A percentile compares a stretch with the other conserved stretches of the same genome.
Conservation (phyloP, 208 protist genomes). For the Sergeia podlipaevii region DNA sequence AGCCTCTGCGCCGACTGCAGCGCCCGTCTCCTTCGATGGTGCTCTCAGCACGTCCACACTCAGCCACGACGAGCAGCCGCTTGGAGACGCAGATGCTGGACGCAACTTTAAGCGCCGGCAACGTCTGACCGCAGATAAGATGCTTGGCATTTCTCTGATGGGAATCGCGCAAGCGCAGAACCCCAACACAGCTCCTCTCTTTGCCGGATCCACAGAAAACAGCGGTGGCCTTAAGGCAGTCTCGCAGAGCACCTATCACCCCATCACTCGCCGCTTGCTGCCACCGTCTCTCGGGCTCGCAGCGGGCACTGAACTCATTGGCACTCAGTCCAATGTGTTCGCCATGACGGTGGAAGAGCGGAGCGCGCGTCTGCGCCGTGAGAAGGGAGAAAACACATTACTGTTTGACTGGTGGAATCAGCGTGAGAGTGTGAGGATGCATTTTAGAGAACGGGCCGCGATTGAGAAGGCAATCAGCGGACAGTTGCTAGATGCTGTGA, state of each 20-base stretch:
- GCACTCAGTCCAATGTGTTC: not conserved
- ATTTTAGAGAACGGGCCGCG: conserved; percentile 13
- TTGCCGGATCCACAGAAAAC: no score
- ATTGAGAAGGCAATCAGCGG: conserved; percentile 27
- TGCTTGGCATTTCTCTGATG: no score
- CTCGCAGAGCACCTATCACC: not conserved
- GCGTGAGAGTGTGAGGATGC: conserved; percentile 33
- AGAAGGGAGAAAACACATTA: not conserved
- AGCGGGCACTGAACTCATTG: not conserved
- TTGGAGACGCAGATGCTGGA: no score
- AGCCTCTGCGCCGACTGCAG: no score
- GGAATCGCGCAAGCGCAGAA: no score
- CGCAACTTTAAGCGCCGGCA: no score
- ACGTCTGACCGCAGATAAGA: no score
- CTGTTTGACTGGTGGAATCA: conserved; percentile 61
- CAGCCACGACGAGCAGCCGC: no score
- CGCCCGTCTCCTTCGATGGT: no score
- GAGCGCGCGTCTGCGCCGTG: not conserved
- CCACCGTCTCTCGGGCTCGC: conserved; percentile 8
- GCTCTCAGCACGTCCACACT: no score
- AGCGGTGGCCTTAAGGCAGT: no score
- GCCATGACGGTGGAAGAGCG: conserved; percentile 7
- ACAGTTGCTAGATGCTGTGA: conserved; percentile 34
- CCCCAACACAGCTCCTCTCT: no score
- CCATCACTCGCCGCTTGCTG: conserved; percentile 3